Base-by-base conservation (phyloP, 2,329 filamentous ascomycete genomes). In the Diaporthe vexans region DNA sequence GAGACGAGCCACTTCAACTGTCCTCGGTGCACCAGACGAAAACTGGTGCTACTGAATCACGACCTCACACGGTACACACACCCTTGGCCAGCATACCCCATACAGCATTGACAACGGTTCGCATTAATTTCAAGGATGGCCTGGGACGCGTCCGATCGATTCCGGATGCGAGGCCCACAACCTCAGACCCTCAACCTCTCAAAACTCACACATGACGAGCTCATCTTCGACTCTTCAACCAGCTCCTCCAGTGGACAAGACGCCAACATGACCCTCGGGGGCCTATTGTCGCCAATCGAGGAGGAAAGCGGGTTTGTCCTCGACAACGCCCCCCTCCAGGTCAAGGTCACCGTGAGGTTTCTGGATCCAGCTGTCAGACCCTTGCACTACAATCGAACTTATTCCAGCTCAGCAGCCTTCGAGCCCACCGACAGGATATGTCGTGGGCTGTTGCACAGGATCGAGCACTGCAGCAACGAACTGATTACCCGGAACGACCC, bases 401-500 rank as follows among this genome's bases (percentile, higher is more conserved):
- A 89, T 78, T 83, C 83, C 72, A 83, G 85, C 74, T 89, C 88
- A 1, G 78, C 83, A 4, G 79, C 78, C 46, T 84, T 90, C 61
- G 79, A 82, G 21, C 83, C 84, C 63, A 85, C 85, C 54, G 84
- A 87, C 73, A 82, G 84, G n/a, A 79, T 89, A 59, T 88, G 86
- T 77, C 83, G 85, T 51, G 87, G 84, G 2, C 79, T 90, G n/a
- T 78, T 89, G 17, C 84, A 85, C 37, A 86, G 87, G 52, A 83
- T 90, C 58, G 84, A 88, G 76, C 86, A 89, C 78, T 88, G 86
- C 81, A 86, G 84, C 74, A 80, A 85, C 54, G 88, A 90, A 79
- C 82, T 90, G 73, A 86, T 90, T 77, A 89, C 88, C 33, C 85
- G 88, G 73, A 86, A 85, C 75, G 88, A 90, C 78, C 84, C 85